Evolutionary conservation across 345 rosid species (phyloP).

Genomic region (Sonneratia alba): DNA sequence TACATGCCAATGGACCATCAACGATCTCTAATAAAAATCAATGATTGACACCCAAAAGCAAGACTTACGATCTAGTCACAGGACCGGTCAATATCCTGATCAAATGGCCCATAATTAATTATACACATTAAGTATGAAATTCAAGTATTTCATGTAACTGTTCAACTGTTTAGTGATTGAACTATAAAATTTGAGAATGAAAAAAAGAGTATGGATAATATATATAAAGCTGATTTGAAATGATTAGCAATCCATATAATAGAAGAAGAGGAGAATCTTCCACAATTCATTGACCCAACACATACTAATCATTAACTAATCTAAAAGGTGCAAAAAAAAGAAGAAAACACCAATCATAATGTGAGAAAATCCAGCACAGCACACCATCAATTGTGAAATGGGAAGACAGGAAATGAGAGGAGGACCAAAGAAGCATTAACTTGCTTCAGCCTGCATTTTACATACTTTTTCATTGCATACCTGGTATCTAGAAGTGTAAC

Average conservation of each 20-base stretch:
- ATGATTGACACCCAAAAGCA: no score
- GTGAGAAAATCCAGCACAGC: constrained; percentile 20
- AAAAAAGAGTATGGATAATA: background rate
- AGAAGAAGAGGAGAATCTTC: constrained; percentile 35
- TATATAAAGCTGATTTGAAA: constrained; percentile 14
- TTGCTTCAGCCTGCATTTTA: constrained; percentile 1
- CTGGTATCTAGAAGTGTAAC: no score
- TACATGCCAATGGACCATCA: no score
- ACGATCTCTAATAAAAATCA: no score
- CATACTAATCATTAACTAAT: constrained; percentile 15
- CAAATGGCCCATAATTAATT: no score
- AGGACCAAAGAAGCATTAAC: background rate
- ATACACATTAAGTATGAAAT: no score
- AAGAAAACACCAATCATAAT: constrained; percentile 7
- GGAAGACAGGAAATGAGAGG: background rate
- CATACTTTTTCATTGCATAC: background rate
- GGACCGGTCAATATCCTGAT: no score
- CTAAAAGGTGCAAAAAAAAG: constrained; percentile 14
- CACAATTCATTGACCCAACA: constrained; percentile 20
- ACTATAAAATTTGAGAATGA: no score
- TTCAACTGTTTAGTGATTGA: no score
- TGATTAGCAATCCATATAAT: constrained; percentile 24
- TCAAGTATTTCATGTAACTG: no score
- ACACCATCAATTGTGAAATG: constrained; percentile 45
- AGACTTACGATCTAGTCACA: no score